Conservation (phyloP, 1,139 yeast genomes). For the Protomyces inundatus region DNA sequence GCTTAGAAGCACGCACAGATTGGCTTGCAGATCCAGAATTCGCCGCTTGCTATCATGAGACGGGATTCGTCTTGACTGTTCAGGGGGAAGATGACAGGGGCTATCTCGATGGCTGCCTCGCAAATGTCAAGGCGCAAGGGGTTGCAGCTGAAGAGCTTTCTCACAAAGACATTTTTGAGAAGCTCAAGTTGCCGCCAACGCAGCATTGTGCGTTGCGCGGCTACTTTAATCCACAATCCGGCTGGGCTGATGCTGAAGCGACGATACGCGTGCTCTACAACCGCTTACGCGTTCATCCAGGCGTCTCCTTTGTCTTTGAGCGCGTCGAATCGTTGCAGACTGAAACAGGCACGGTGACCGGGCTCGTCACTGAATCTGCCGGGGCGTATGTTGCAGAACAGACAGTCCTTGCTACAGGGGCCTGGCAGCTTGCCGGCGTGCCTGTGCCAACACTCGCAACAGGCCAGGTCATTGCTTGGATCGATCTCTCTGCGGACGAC, state of each 20-base stretch:
- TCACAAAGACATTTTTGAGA: slow-evolving; percentile 14
- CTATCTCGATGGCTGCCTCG: slow-evolving; percentile 37
- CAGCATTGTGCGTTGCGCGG: slow-evolving; percentile 15
- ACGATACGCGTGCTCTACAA: slow-evolving; percentile 40
- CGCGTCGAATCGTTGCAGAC: slow-evolving; percentile 35
- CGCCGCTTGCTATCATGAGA: slow-evolving; percentile 34
- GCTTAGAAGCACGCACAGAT: slow-evolving; percentile 39
- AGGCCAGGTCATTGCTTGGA: slow-evolving; percentile 33
- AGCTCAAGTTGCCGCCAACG: background rate
- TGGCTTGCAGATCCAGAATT: slow-evolving; percentile 40
- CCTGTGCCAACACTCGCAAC: slow-evolving; percentile 28
- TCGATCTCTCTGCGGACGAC: slow-evolving; percentile 31
- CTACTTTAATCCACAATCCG: slow-evolving; percentile 41
- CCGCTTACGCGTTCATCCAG: background rate
- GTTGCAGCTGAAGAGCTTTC: slow-evolving; percentile 35
- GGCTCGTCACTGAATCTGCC: slow-evolving; percentile 40
- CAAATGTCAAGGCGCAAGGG: slow-evolving; percentile 36
- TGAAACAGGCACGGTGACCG: slow-evolving; percentile 32
- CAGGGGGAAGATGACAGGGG: slow-evolving; percentile 35
- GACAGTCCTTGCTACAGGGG: slow-evolving; percentile 43
- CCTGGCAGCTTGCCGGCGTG: slow-evolving; percentile 38
- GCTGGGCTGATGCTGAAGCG: slow-evolving; percentile 42
- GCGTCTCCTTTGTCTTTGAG: slow-evolving; percentile 36
- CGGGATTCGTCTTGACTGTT: slow-evolving; percentile 34
- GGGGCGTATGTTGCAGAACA: slow-evolving; percentile 37